Conservation (phyloP, 2,329 filamentous ascomycete species). For the Talaromyces sp. region DNA sequence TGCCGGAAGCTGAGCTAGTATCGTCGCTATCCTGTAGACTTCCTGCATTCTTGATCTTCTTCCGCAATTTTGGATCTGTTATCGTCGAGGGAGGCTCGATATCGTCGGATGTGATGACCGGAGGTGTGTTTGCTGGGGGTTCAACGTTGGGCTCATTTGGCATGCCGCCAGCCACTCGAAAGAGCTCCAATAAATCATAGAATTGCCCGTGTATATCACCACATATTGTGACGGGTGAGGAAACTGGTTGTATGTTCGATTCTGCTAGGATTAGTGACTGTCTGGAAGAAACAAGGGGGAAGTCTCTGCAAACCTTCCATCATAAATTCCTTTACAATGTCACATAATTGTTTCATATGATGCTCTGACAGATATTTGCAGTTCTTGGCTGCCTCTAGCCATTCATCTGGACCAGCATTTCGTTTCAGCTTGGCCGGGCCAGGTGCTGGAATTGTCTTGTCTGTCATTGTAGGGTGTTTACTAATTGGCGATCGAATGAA, state of each 20-base stretch:
- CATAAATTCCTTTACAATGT: constrained; percentile 96
- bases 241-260: constrained; percentile 97
- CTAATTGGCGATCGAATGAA: constrained; percentile 15
- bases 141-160: constrained; percentile 73
- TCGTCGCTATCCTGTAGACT: constrained; percentile 25
- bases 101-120: constrained; percentile 81
- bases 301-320: constrained; percentile 72
- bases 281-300: background rate
- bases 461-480: constrained; percentile 27
- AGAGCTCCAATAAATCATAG: constrained; percentile 94
- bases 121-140: constrained; percentile 61
- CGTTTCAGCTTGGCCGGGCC: constrained; percentile 80
- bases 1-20: constrained; percentile 21
- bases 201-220: constrained; percentile 99
- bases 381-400: constrained; percentile 93
- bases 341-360: constrained; percentile 98
- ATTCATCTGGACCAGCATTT: constrained; percentile 86
- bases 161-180: constrained; percentile 94
- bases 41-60: constrained; percentile 63
- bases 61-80: constrained; percentile 77
- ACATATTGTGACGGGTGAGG: constrained; percentile 92
- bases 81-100: constrained; percentile 88
- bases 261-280: constrained; percentile 50
- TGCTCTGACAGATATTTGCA: constrained; percentile 94
- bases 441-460: constrained; percentile 71